Evolutionary conservation across 176 grass and related monocot species (phyloP).

Genomic region (Thalia dealbata): DNA sequence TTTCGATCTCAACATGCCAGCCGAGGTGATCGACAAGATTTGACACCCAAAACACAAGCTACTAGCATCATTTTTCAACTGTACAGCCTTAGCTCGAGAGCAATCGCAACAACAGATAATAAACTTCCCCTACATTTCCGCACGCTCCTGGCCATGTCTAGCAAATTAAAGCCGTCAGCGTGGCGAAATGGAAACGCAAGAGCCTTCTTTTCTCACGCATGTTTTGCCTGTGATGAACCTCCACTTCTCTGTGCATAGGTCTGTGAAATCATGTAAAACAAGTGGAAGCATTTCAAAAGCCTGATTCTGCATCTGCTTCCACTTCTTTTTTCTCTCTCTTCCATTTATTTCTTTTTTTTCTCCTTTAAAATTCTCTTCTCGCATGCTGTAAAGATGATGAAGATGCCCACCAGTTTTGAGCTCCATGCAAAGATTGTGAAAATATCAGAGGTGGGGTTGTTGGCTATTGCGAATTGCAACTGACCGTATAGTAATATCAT

Average conservation of each 20-base stretch:
- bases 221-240: background rate
- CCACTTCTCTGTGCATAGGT: background rate
- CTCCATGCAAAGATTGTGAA: background rate
- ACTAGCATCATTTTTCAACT: constrained; percentile 6
- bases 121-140: background rate
- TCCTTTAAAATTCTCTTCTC: background rate
- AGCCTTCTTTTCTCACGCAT: background rate
- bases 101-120: background rate
- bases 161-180: background rate
- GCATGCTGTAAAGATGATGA: background rate
- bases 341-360: background rate
- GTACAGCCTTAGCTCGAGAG: constrained; percentile 9
- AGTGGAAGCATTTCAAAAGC: background rate
- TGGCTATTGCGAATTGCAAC: background rate
- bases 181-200: background rate
- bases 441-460: background rate
- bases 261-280: background rate
- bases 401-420: constrained; percentile 8
- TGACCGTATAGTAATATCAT: background rate
- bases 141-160: background rate
- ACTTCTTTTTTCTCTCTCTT: background rate
- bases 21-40: constrained; percentile 46
- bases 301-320: background rate
- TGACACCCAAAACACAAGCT: constrained; percentile 12
- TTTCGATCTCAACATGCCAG: constrained; percentile 90